Percentiles rank a stretch among this genome's conserved stretches.
phyloP scores from a whole-genome alignment of 306 rosid genomes.

The Cajanus cajan region DNA sequence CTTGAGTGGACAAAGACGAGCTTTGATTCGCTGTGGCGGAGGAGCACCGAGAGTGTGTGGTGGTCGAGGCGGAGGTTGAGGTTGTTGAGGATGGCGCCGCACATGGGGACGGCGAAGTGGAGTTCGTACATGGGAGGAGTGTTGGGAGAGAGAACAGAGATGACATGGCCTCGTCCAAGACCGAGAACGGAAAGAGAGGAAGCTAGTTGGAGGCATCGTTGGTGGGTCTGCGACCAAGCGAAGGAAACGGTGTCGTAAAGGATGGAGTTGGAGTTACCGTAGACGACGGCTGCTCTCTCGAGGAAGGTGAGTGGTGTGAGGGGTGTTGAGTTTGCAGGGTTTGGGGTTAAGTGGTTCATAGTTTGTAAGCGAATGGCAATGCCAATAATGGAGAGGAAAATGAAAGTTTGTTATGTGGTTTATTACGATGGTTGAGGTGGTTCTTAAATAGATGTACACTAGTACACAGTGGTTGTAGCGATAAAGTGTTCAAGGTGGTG shows the following conservation, averaged over 20 bases:
- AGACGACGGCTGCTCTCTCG: conserved; percentile 50
- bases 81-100: conserved; percentile 63
- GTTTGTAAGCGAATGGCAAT: not conserved
- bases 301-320: conserved; percentile 56
- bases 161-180: conserved; percentile 37
- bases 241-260: conserved; percentile 38
- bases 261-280: conserved; percentile 45
- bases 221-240: conserved; percentile 68
- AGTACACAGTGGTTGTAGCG: no score
- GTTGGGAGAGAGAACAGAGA: conserved; percentile 70
- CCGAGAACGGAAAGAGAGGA: conserved; percentile 51
- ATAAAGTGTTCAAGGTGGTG: no score
- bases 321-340: conserved; percentile 48
- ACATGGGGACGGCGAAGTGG: conserved; percentile 75
- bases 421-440: not conserved
- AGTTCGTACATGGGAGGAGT: conserved; percentile 69
- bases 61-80: conserved; percentile 66
- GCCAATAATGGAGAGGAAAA: not conserved
- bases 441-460: not conserved
- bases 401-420: not conserved
- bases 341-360: conserved; percentile 36
- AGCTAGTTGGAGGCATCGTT: conserved; percentile 63
- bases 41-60: conserved; percentile 52
- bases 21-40: conserved; percentile 59
- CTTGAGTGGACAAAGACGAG: conserved; percentile 60